Conservation (phyloP, 2,329 filamentous ascomycete species). For the Pseudopithomyces maydicus region DNA sequence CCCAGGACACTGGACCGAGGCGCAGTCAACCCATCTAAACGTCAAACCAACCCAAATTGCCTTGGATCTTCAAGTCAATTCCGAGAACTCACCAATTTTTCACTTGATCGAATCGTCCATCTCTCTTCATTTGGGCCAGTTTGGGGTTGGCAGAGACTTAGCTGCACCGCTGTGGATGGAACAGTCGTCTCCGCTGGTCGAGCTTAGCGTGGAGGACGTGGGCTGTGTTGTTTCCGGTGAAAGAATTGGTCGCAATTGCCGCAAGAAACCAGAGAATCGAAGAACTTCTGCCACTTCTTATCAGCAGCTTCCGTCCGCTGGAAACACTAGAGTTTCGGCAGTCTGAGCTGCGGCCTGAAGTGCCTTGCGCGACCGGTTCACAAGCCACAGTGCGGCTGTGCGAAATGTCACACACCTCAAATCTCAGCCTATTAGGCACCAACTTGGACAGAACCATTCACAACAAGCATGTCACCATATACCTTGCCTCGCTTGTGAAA, state of each 20-base stretch:
- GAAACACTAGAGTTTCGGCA: not conserved
- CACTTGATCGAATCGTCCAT: not conserved
- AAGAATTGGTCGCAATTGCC: constrained; percentile 21
- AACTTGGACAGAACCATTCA: constrained; percentile 29
- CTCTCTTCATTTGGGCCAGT: not conserved
- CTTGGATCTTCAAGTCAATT: not conserved
- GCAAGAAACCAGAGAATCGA: constrained; percentile 17
- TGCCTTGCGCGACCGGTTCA: constrained; percentile 30
- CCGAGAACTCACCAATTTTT: not conserved
- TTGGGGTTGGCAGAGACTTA: not conserved
- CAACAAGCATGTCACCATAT: constrained; percentile 16
- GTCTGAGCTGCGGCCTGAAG: constrained; percentile 9
- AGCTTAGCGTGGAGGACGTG: constrained; percentile 10
- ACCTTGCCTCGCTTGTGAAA: constrained; percentile 28
- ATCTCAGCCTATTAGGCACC: constrained; percentile 35
- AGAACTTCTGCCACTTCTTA: constrained; percentile 35
- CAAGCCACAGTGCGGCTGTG: constrained; percentile 33
- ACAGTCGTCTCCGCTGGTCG: not conserved
- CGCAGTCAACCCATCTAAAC: constrained; percentile 1
- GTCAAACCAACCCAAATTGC: not conserved
- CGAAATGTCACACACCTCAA: constrained; percentile 20
- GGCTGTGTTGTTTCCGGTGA: constrained; percentile 40
- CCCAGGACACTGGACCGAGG: too few relatives aligned
- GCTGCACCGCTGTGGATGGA: too few relatives aligned
- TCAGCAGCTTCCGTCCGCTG: constrained; percentile 20